These are phyloP conservation scores for Dendrobium officinale DNA, from an alignment of 106 monocot genomes.

Conservation along the genomic window DNA sequence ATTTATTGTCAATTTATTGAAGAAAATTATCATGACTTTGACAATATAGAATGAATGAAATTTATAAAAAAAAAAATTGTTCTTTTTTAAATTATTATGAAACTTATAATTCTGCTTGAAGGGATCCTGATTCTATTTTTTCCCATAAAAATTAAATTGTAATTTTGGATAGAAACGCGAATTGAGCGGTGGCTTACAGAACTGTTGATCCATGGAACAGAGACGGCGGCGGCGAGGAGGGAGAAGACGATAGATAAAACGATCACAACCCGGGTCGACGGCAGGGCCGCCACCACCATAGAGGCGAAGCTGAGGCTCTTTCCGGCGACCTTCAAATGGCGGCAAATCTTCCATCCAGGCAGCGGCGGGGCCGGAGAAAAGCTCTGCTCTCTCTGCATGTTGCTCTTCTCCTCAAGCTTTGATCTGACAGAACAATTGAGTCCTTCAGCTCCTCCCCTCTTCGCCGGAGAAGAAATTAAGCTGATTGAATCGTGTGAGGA, in stretches of 20 bases:
- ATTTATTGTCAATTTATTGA: too few species aligned
- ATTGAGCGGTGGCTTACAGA: neutral
- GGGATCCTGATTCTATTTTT: too few species aligned
- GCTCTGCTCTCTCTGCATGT: neutral
- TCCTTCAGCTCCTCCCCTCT: too few species aligned
- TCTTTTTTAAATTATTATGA: too few species aligned
- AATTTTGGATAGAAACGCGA: too few species aligned
- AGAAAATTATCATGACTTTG: too few species aligned
- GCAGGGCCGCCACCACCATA: neutral
- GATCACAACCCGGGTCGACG: neutral
- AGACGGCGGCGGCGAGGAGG: neutral
- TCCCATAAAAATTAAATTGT: too few species aligned
- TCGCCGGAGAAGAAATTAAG: too few species aligned
- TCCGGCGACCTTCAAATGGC: neutral
- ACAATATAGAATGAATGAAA: too few species aligned
- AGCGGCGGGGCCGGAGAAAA: neutral
- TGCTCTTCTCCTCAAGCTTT: neutral
- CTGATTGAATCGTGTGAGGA: neutral
- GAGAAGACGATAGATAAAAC: neutral
- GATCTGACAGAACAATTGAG: too few species aligned
- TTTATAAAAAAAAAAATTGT: too few species aligned
- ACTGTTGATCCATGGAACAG: constrained; percentile 1
- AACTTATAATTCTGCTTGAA: too few species aligned
- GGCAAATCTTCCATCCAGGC: neutral
- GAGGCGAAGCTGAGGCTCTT: neutral